These are phyloP conservation scores for Phellinidium pouzarii DNA, from an alignment of 1,284 basidiomycete genomes.

Conservation along the genomic window DNA sequence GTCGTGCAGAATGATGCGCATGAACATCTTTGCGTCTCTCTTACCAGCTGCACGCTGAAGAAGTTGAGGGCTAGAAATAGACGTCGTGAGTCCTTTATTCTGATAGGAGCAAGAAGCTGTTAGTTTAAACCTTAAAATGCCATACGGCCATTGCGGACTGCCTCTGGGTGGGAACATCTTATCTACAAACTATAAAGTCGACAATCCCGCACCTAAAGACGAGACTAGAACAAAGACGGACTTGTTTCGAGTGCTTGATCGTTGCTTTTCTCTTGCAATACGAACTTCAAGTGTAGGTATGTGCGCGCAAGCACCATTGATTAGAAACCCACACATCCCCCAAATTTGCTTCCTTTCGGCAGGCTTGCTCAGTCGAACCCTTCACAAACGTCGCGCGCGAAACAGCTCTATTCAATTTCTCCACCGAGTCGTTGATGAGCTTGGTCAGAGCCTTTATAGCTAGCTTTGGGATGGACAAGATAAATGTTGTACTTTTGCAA, in stretches of 20 bases:
- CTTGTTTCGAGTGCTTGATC: slow-evolving; percentile 1
- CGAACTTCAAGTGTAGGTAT: slow-evolving; percentile 18
- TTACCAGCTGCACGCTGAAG: slow-evolving; percentile 10
- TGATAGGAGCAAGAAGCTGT: background rate
- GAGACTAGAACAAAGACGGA: background rate
- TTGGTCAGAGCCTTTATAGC: background rate
- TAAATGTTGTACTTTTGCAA: background rate
- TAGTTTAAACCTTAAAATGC: slow-evolving; percentile 20
- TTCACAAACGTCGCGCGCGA: slow-evolving; percentile 26
- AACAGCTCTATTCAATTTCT: background rate
- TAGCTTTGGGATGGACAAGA: background rate
- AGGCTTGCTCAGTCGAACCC: slow-evolving; percentile 19
- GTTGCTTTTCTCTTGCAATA: slow-evolving; percentile 20
- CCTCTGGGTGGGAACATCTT: slow-evolving; percentile 19
- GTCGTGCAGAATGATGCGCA: slow-evolving; percentile 17
- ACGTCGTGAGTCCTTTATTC: background rate
- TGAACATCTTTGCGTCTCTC: slow-evolving; percentile 2
- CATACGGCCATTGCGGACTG: slow-evolving; percentile 23
- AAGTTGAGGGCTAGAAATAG: slow-evolving; percentile 6
- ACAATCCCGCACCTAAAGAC: background rate
- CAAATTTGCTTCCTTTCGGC: slow-evolving; percentile 15
- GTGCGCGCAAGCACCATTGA: slow-evolving; percentile 16
- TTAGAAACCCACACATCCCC: slow-evolving; percentile 21
- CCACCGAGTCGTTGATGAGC: background rate
- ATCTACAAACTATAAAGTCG: slow-evolving; percentile 23